These are phyloP conservation scores for Canariomyces notabilis DNA, from an alignment of 2,329 filamentous ascomycete species.

Conservation along the genomic window DNA sequence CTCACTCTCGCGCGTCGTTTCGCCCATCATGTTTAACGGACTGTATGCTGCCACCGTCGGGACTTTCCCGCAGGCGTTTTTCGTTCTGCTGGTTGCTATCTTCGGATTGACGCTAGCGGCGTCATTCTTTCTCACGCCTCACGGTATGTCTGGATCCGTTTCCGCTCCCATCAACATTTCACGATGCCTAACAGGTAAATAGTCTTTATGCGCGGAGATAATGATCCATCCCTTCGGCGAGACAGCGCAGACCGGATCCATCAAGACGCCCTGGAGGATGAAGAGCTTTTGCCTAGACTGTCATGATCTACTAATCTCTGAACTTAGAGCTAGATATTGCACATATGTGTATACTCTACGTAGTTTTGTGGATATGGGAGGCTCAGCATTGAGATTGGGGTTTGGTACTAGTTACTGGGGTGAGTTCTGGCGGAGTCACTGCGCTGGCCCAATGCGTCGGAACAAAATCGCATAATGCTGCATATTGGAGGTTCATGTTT, in stretches of 20 bases:
- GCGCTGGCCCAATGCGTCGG: too few relatives aligned
- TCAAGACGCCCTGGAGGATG: constrained; percentile 20
- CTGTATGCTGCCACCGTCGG: constrained; percentile 80
- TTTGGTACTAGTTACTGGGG: too few relatives aligned
- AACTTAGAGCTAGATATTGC: too few relatives aligned
- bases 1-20: constrained; percentile 70
- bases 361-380: not conserved
- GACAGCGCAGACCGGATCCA: constrained; percentile 2
- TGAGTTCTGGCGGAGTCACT: too few relatives aligned
- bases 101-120: constrained; percentile 63
- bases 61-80: constrained; percentile 74
- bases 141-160: constrained; percentile 57
- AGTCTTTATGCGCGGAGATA: constrained; percentile 23
- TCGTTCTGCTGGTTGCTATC: constrained; percentile 63
- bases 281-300: constrained; percentile 21
- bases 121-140: constrained; percentile 66
- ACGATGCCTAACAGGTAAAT: constrained; percentile 6
- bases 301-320: too few relatives aligned
- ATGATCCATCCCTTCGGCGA: constrained; percentile 6
- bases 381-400: not conserved
- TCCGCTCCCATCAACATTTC: not conserved
- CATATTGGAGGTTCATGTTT: not conserved
- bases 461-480: not conserved
- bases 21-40: constrained; percentile 77
- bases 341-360: too few relatives aligned